phyloP scores from a whole-genome alignment of 164 flowering plant genomes.

The Tetracentron sinense region DNA sequence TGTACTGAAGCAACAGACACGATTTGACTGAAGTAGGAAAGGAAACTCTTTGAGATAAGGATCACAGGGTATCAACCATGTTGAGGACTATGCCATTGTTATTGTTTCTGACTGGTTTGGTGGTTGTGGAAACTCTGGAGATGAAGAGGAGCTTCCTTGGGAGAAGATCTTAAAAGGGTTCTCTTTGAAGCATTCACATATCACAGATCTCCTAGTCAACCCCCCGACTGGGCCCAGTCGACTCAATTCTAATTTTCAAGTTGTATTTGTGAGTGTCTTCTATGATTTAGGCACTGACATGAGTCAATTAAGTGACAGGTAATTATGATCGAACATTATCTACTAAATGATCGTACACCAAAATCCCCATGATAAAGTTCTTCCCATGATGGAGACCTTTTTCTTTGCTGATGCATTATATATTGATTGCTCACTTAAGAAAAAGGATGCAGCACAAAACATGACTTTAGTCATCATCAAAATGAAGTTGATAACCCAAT shows the following conservation, averaged over 20 bases:
- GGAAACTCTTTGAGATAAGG: neutral
- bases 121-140: no score
- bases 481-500: no score
- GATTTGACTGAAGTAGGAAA: neutral
- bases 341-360: no score
- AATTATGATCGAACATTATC: no score
- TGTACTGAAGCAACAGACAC: neutral
- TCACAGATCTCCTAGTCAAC: neutral
- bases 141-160: neutral
- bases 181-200: no score
- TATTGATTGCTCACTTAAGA: no score
- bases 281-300: neutral
- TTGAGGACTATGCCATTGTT: neutral
- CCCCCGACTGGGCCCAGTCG: neutral
- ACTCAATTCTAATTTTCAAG: neutral
- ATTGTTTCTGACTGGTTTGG: neutral
- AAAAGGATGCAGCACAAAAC: no score
- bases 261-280: neutral
- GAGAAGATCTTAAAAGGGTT: neutral
- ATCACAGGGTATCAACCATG: neutral
- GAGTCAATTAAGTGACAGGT: neutral
- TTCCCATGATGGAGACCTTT: no score
- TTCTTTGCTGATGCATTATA: no score
- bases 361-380: no score
- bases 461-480: no score